Percentiles rank a stretch among this genome's conserved stretches.
These are phyloP conservation scores for Halophytophthora batemanensis DNA, from an alignment of 352 stramenopile species.

Conservation along the genomic window DNA sequence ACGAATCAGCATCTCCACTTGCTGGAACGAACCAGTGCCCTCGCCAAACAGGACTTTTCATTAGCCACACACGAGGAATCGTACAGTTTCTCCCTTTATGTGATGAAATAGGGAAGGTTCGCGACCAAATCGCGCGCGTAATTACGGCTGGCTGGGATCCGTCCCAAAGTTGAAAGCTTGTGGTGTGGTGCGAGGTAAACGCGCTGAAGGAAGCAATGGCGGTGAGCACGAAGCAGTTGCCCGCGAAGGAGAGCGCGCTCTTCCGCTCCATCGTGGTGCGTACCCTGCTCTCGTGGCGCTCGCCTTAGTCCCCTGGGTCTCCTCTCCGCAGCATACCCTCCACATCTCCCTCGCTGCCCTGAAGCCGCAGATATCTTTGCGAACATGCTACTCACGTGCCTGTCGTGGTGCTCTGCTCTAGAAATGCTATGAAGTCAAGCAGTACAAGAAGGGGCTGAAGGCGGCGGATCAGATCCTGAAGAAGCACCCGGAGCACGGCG, in stretches of 20 bases:
- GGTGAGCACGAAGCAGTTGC: conserved; percentile 65
- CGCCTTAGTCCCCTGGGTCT: neutral
- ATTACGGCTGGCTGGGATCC: no score
- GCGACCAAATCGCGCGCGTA: no score
- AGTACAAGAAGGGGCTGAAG: conserved; percentile 99
- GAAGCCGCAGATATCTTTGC: conserved; percentile 1
- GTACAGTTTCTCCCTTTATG: no score
- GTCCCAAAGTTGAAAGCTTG: no score
- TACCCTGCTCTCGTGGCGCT: neutral
- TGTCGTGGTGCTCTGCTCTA: no score
- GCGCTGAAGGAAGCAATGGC: conserved; percentile 39
- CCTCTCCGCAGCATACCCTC: neutral
- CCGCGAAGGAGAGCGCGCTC: conserved; percentile 94
- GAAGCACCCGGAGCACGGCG: conserved; percentile 96
- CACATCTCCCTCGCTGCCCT: neutral
- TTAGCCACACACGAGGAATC: no score
- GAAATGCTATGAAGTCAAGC: conserved; percentile 98
- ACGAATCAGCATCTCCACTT: no score
- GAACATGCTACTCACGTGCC: neutral
- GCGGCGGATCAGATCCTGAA: conserved; percentile 94
- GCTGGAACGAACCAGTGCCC: no score
- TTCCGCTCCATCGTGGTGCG: conserved; percentile 94
- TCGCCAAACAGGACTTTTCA: no score
- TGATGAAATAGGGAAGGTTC: no score
- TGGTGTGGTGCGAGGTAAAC: no score